These are phyloP conservation scores for barley (Hordeum vulgare) DNA, from an alignment of 176 grass and related monocot genomes.

Conservation along the genomic window DNA sequence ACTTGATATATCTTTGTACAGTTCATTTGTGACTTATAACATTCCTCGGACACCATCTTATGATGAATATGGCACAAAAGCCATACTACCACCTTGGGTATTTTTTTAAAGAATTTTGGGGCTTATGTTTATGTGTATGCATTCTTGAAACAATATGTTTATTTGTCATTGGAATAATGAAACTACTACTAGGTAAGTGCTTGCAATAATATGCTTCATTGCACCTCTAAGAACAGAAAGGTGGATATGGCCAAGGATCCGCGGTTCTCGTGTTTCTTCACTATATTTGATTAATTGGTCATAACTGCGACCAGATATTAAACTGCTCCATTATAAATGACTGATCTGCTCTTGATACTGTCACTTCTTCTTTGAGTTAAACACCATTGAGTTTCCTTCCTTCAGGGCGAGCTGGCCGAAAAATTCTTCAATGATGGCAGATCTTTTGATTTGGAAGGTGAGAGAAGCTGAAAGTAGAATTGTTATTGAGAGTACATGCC, in stretches of 20 bases:
- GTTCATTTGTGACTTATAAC: background rate
- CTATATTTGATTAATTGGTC: background rate
- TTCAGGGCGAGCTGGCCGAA: slow-evolving; percentile 67
- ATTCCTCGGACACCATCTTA: background rate
- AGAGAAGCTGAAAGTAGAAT: slow-evolving; percentile 26
- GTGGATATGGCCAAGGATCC: background rate
- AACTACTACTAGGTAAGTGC: background rate
- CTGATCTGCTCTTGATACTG: background rate
- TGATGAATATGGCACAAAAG: background rate
- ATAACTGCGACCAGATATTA: background rate
- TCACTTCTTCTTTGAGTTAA: background rate
- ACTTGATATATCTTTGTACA: background rate
- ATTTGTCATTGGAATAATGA: background rate
- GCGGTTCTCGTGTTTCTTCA: background rate
- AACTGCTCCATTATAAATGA: background rate
- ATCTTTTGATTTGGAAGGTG: slow-evolving; percentile 89
- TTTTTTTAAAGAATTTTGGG: background rate
- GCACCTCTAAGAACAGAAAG: background rate
- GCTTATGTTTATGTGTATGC: background rate
- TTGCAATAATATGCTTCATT: background rate
- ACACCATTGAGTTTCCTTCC: background rate
- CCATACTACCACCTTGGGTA: no score
- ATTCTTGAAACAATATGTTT: background rate
- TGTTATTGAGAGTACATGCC: background rate
- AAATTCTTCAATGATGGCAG: slow-evolving; percentile 96